Percentiles rank a stretch among this genome's conserved stretches.
phyloP scores from a whole-genome alignment of 345 rosid species.

The Microcos paniculata region DNA sequence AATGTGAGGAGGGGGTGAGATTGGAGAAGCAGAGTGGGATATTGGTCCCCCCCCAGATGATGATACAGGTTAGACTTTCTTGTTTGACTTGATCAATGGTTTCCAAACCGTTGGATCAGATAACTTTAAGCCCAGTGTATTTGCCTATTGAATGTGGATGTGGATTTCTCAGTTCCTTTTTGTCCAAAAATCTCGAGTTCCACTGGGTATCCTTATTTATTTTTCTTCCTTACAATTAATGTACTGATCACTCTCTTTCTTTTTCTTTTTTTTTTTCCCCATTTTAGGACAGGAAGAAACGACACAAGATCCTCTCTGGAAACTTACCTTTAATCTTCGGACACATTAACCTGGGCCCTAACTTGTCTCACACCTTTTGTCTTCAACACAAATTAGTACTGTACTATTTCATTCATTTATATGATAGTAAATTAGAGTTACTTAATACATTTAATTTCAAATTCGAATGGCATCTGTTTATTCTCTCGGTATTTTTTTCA shows the following conservation, averaged over 20 bases:
- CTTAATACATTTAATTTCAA: no score
- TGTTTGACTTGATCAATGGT: constrained; percentile 22
- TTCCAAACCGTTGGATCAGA: constrained; percentile 26
- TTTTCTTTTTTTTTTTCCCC: neutral
- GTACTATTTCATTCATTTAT: no score
- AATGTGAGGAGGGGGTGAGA: neutral
- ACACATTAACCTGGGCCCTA: neutral
- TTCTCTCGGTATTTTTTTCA: no score
- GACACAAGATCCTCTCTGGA: constrained; percentile 1
- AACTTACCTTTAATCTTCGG: neutral
- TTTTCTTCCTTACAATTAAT: neutral
- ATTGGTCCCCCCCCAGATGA: constrained; percentile 34
- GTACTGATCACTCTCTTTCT: neutral
- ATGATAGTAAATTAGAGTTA: no score
- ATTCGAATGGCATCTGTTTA: no score
- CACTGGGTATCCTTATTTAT: neutral
- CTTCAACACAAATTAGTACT: neutral
- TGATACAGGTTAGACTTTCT: constrained; percentile 16
- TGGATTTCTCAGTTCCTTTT: neutral
- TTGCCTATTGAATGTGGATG: neutral
- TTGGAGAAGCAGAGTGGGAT: constrained; percentile 32
- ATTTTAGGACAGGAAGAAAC: neutral
- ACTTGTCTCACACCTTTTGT: neutral
- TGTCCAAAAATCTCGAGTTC: constrained; percentile 13
- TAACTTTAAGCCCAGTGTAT: neutral